A percentile compares a stretch with the other conserved stretches of the same genome.
phyloP scores from a whole-genome alignment of 768 basidiomycete genomes.

The Asterophora lycoperdoides region DNA sequence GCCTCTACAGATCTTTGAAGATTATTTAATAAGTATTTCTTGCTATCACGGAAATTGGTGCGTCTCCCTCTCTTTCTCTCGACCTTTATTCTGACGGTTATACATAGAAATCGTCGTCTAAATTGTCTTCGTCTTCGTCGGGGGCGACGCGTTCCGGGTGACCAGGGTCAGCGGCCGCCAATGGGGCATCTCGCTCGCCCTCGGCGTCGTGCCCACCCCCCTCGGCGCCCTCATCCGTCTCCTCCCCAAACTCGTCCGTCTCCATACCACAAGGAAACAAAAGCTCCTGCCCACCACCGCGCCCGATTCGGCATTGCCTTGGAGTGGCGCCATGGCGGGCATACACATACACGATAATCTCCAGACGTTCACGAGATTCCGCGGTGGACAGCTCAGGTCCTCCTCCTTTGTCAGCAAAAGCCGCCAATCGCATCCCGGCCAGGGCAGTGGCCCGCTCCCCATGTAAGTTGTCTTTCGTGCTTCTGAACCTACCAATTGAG shows the following conservation, averaged over 20 bases:
- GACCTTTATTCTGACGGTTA: constrained; percentile 1
- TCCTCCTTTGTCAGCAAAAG: constrained; percentile 85
- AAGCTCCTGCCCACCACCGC: constrained; percentile 61
- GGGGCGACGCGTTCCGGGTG: constrained; percentile 89
- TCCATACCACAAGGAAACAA: constrained; percentile 51
- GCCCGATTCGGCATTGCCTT: constrained; percentile 52
- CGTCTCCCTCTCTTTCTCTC: constrained; percentile 28
- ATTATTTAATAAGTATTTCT: constrained; percentile 79
- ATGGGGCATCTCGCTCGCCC: constrained; percentile 90
- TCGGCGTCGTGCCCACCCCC: constrained; percentile 85
- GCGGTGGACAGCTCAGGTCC: constrained; percentile 84
- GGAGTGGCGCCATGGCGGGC: constrained; percentile 76
- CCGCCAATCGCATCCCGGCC: constrained; percentile 52
- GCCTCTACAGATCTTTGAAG: constrained; percentile 87
- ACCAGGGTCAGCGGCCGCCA: constrained; percentile 72
- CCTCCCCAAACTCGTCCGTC: constrained; percentile 58
- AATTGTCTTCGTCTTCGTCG: constrained; percentile 85
- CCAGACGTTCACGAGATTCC: constrained; percentile 71
- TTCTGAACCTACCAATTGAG: constrained; percentile 6
- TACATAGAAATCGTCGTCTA: constrained; percentile 84
- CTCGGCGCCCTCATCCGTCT: constrained; percentile 78
- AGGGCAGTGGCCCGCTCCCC: constrained; percentile 46
- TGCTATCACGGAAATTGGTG: constrained; percentile 79
- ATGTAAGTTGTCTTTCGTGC: constrained; percentile 33
- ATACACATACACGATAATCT: constrained; percentile 92